Percentiles rank a stretch among this genome's conserved stretches.
These are phyloP conservation scores for Castanea crenata DNA, from an alignment of 306 rosid genomes.

Conservation along the genomic window DNA sequence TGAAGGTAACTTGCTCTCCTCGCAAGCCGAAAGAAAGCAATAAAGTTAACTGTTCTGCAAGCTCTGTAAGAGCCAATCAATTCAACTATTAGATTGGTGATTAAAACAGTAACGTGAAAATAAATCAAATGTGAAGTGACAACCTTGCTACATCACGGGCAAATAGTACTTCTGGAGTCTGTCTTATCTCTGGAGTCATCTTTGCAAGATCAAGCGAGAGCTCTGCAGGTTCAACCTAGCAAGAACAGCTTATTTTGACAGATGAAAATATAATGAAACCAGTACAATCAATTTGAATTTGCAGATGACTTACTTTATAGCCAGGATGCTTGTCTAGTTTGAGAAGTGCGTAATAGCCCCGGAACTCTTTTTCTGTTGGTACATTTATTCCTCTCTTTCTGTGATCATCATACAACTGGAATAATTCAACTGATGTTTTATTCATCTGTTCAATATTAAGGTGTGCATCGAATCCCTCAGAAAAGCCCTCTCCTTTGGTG, in stretches of 20 bases:
- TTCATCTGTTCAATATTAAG: slow-evolving; percentile 99
- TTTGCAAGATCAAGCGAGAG: slow-evolving; percentile 98
- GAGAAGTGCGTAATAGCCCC: slow-evolving; percentile 98
- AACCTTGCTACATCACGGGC: slow-evolving; percentile 96
- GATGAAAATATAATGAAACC: slow-evolving; percentile 28
- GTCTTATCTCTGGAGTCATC: slow-evolving; percentile 96
- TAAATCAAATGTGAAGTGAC: slow-evolving; percentile 18
- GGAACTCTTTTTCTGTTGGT: slow-evolving; percentile 82
- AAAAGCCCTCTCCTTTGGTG: slow-evolving; percentile 95
- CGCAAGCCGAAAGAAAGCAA: slow-evolving; percentile 86
- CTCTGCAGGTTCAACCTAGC: slow-evolving; percentile 99
- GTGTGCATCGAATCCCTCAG: slow-evolving; percentile 99
- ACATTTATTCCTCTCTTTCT: slow-evolving; percentile 83
- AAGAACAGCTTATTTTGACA: slow-evolving; percentile 38
- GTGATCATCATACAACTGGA: slow-evolving; percentile 95
- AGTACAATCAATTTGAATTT: slow-evolving; percentile 24
- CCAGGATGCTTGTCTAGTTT: slow-evolving; percentile 99
- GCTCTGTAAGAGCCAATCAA: slow-evolving; percentile 64
- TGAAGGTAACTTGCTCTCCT: slow-evolving; percentile 95
- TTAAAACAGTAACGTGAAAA: slow-evolving; percentile 12
- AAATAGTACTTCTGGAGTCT: slow-evolving; percentile 84
- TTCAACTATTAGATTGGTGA: slow-evolving; percentile 26
- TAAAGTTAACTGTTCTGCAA: slow-evolving; percentile 83
- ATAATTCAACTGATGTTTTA: slow-evolving; percentile 94
- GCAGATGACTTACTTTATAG: slow-evolving; percentile 65